phyloP scores from a whole-genome alignment of 805 yeast species.

The Cyberlindnera galapagoensis region DNA sequence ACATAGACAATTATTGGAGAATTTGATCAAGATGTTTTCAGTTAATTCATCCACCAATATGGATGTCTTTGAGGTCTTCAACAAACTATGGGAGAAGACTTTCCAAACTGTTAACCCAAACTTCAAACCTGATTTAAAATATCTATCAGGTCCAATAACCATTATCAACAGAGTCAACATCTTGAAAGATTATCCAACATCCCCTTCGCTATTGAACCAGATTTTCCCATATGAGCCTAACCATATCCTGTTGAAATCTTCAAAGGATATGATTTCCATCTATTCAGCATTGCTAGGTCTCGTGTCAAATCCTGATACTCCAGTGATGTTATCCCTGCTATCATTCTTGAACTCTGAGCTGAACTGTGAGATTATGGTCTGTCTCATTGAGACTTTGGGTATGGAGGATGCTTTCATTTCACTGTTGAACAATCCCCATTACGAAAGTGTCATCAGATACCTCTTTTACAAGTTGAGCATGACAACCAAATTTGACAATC shows the following conservation, averaged over 20 bases:
- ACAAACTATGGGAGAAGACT: slow-evolving; percentile 21
- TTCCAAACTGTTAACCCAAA: slow-evolving; percentile 6
- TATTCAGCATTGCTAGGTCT: slow-evolving; percentile 4
- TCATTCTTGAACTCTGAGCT: slow-evolving; percentile 4
- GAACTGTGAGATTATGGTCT: slow-evolving; percentile 9
- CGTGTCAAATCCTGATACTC: neutral
- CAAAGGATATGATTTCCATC: slow-evolving; percentile 7
- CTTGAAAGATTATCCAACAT: slow-evolving; percentile 3
- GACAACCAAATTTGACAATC: neutral
- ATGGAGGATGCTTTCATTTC: slow-evolving; percentile 5
- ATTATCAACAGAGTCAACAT: slow-evolving; percentile 14
- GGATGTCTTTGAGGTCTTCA: slow-evolving; percentile 21
- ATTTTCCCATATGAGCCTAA: slow-evolving; percentile 15
- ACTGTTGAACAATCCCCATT: slow-evolving; percentile 3
- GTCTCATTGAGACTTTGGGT: slow-evolving; percentile 7
- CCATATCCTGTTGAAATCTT: slow-evolving; percentile 7
- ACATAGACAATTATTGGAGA: slow-evolving; percentile 8
- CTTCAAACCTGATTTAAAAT: slow-evolving; percentile 4
- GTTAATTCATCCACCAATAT: slow-evolving; percentile 12
- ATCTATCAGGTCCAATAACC: slow-evolving; percentile 19
- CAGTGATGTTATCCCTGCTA: slow-evolving; percentile 6
- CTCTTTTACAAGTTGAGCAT: slow-evolving; percentile 11
- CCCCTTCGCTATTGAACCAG: slow-evolving; percentile 9
- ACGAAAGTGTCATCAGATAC: slow-evolving; percentile 5
- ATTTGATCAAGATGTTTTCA: slow-evolving; percentile 11